Evolutionary conservation across 257 asterid species (phyloP).

Genomic region (Fraxinus excelsior): DNA sequence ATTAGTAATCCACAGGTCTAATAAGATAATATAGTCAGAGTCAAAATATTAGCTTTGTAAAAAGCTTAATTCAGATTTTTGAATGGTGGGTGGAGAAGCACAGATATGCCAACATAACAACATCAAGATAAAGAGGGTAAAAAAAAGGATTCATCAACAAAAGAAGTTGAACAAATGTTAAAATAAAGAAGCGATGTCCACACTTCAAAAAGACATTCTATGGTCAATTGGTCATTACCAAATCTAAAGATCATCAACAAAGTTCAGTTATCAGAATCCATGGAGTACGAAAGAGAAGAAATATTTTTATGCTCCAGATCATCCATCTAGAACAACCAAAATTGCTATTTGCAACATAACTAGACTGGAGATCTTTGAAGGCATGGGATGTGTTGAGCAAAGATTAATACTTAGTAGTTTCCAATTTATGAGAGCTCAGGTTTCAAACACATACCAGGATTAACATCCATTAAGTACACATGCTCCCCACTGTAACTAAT

Average conservation of each 20-base stretch:
- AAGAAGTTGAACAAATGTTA: neutral
- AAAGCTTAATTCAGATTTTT: neutral
- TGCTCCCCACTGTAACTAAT: conserved; percentile 97
- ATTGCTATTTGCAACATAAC: neutral
- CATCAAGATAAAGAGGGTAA: neutral
- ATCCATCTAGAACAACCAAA: neutral
- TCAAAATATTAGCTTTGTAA: conserved; percentile 8
- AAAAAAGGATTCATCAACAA: neutral
- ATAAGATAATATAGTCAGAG: neutral
- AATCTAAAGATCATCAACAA: conserved; percentile 8
- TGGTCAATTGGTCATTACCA: neutral
- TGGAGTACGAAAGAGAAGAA: conserved; percentile 10
- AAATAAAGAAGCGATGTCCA: conserved; percentile 7
- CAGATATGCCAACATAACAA: neutral
- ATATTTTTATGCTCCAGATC: conserved; percentile 10
- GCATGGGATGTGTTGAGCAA: conserved; percentile 5
- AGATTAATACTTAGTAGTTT: neutral
- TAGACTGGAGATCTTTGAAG: neutral
- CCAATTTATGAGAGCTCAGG: neutral
- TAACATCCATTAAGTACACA: conserved; percentile 88
- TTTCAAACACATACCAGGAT: conserved; percentile 51
- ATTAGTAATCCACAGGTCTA: conserved; percentile 1
- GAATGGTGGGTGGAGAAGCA: neutral
- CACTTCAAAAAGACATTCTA: neutral
- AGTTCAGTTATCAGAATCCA: conserved; percentile 1